Evolutionary conservation across 1,284 basidiomycete genomes (phyloP), one percentile per base, ranked within the genome.

Genomic region (Taiwanofungus camphoratus): DNA sequence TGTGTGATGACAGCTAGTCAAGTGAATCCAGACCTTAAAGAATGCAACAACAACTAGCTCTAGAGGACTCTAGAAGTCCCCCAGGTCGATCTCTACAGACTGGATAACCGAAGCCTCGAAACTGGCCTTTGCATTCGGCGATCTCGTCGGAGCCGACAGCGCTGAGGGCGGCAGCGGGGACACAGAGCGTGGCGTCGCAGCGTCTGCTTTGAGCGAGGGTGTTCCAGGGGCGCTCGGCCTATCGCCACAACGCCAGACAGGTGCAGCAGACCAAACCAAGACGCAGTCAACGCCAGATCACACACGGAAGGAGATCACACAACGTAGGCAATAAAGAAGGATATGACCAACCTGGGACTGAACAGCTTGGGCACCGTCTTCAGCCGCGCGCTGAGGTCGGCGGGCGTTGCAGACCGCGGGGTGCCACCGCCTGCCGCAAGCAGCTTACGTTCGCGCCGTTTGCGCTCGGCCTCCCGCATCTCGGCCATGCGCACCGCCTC

Each of bases 401-500:
- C 47, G 6, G 67, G 47, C n/a, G 52, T 46, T 2, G 55, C 56
- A 2, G 76, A 70, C 1, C 71, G 68, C 12, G 65, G 59, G n/a
- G 68, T 63, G 13, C 69, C 70, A 13, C 63, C 66, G 59, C 57
- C 21, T 65, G 61, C 58, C n/a, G 66, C 66, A 12, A 70, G 71
- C 38, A 79, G 60, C 60, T 80, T 82, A 40, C 84, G 75, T 49
- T 85, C 80, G 46, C 70, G 68, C 37, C 79, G 68, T 60, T 79
- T 83, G 35, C 79, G 69, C 52, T 85, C 82, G 6, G 76, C 66
- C 48, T 84, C 79, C 26, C 71, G 70, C 31, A 81, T 59, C 64
- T 94, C 92, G 0, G 89, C 86, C 51, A 78, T 79, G 38, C 86
- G 73, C 48, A 92, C 79, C 1, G 79, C 75, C 54, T 92, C 90